Conservation (phyloP, 2,329 filamentous ascomycete genomes). For the Microdochium trichocladiopsis region DNA sequence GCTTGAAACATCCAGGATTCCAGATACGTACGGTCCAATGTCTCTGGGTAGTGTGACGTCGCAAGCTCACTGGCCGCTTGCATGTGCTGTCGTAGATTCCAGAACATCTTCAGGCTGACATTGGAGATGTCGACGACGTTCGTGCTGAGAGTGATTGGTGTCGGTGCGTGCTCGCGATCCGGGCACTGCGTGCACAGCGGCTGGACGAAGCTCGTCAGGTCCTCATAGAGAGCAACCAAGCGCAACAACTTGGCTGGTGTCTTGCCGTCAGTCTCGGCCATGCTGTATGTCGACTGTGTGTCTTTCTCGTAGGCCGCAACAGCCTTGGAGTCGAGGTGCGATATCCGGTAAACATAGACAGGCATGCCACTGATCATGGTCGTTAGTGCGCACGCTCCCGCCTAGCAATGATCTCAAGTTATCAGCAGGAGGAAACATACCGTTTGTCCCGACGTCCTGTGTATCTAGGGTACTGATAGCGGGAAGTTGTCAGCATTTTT, state of each 20-base stretch:
- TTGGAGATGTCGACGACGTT: constrained; percentile 92
- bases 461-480: constrained; percentile 79
- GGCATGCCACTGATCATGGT: constrained; percentile 65
- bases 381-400: neutral
- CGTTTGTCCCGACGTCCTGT: constrained; percentile 77
- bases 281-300: constrained; percentile 38
- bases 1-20: neutral
- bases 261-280: constrained; percentile 58
- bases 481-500: constrained; percentile 8
- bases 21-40: constrained; percentile 68
- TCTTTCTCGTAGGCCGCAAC: constrained; percentile 71
- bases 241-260: constrained; percentile 71
- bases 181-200: constrained; percentile 73
- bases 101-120: constrained; percentile 88
- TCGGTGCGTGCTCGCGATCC: constrained; percentile 64
- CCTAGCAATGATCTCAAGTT: neutral
- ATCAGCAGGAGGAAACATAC: constrained; percentile 10
- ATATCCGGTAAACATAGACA: constrained; percentile 85
- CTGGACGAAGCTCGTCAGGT: constrained; percentile 79
- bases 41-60: constrained; percentile 93
- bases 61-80: constrained; percentile 83
- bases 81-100: constrained; percentile 92
- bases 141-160: constrained; percentile 86
- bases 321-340: constrained; percentile 73
- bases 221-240: constrained; percentile 90